These are phyloP conservation scores for Dunaliella sp. DNA, from an alignment of 139 green algal species.

Conservation along the genomic window DNA sequence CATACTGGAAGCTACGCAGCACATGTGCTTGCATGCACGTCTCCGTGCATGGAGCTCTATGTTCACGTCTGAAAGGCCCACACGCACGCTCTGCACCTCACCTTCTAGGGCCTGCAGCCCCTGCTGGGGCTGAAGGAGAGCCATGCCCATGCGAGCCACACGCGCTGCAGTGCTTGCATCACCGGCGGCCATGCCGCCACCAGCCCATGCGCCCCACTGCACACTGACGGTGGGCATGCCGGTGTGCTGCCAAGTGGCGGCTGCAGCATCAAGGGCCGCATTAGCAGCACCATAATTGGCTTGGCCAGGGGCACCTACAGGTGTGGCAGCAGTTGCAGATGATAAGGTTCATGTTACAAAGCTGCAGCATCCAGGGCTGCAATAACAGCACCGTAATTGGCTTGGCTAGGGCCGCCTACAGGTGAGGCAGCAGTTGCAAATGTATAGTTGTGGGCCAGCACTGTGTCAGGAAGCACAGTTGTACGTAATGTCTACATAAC, in stretches of 20 bases:
- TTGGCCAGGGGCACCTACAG: conserved; percentile 53
- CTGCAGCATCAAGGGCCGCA: conserved; percentile 49
- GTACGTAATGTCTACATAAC: no score
- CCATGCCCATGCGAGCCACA: conserved; percentile 68
- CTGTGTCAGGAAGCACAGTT: no score
- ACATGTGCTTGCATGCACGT: not conserved
- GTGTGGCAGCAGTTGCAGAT: no score
- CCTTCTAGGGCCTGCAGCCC: conserved; percentile 56
- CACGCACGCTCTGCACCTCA: not conserved
- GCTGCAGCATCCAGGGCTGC: no score
- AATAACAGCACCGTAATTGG: no score
- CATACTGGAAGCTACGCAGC: no score
- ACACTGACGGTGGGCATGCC: conserved; percentile 51
- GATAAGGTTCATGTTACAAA: no score
- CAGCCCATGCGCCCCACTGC: conserved; percentile 74
- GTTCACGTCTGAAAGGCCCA: no score
- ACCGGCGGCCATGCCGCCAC: conserved; percentile 55
- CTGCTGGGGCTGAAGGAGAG: conserved; percentile 44
- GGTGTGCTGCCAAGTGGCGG: not conserved
- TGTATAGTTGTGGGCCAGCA: no score
- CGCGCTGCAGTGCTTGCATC: conserved; percentile 39
- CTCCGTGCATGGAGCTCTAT: not conserved
- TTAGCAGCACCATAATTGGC: conserved; percentile 74
- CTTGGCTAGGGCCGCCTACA: no score
- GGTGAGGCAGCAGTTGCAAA: no score